Percentiles rank a stretch among this genome's conserved stretches.
Evolutionary conservation across 257 asterid genomes (phyloP).

Genomic region (Gentiana dahurica): DNA sequence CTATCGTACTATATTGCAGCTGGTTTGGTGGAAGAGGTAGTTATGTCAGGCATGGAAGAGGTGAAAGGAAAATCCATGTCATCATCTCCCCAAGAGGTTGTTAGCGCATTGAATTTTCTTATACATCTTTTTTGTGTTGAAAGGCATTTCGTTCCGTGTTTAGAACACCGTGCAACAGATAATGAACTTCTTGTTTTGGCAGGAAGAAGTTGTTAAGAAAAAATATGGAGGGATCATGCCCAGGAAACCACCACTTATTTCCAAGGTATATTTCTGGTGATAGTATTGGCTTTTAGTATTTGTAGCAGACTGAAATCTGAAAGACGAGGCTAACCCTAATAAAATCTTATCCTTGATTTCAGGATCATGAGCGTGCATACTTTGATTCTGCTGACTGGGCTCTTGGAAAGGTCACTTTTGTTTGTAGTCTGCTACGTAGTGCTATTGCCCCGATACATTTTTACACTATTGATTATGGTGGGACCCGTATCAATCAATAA

Average conservation of each 20-base stretch:
- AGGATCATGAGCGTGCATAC: slow-evolving; percentile 99
- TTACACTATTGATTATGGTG: too few relatives aligned
- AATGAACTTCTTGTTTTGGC: slow-evolving; percentile 3
- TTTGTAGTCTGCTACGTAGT: not conserved
- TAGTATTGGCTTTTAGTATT: not conserved
- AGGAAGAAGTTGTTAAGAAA: slow-evolving; percentile 80
- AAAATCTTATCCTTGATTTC: slow-evolving; percentile 9
- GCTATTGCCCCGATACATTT: too few relatives aligned
- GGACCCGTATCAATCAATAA: too few relatives aligned
- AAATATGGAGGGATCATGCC: slow-evolving; percentile 94
- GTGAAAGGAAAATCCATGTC: slow-evolving; percentile 49
- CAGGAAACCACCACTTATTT: slow-evolving; percentile 88
- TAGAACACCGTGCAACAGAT: not conserved
- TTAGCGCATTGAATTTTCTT: slow-evolving; percentile 9
- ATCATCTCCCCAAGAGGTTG: slow-evolving; percentile 66
- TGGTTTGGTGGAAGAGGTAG: slow-evolving; percentile 20
- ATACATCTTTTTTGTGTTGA: not conserved
- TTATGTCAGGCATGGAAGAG: slow-evolving; percentile 76
- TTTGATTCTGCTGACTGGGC: slow-evolving; percentile 99
- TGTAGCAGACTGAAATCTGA: not conserved
- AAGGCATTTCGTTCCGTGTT: not conserved
- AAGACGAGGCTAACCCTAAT: not conserved
- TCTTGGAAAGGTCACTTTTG: slow-evolving; percentile 71
- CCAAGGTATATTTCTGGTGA: slow-evolving; percentile 46
- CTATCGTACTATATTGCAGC: slow-evolving; percentile 4